These are phyloP conservation scores for Cutaneotrichosporon sp. DNA, from an alignment of 1,284 basidiomycete genomes.

Conservation along the genomic window DNA sequence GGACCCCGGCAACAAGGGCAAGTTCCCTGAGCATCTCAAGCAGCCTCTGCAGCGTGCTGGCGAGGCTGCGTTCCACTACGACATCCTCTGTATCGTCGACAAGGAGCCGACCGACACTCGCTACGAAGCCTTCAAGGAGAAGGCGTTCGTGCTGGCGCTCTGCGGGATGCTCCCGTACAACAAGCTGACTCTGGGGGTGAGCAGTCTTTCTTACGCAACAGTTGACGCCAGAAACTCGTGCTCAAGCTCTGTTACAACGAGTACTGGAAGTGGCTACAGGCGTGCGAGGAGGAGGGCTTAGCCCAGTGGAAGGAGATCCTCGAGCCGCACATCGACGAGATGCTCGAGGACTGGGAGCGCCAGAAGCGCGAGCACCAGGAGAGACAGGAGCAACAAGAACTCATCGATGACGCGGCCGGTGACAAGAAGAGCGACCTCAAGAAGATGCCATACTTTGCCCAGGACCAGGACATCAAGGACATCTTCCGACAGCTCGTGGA, in stretches of 20 bases:
- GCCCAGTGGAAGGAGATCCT: conserved; percentile 29
- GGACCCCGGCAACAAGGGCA: conserved; percentile 64
- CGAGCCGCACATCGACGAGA: conserved; percentile 20
- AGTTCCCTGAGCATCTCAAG: conserved; percentile 82
- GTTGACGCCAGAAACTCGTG: conserved; percentile 43
- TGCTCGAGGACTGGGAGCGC: conserved; percentile 17
- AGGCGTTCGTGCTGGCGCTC: conserved; percentile 38
- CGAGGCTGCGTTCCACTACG: conserved; percentile 73
- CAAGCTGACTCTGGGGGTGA: conserved; percentile 48
- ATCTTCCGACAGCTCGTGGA: conserved; percentile 46
- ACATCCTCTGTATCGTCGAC: conserved; percentile 33
- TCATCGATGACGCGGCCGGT: neutral
- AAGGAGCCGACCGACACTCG: conserved; percentile 24
- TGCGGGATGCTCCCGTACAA: conserved; percentile 49
- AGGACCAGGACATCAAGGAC: conserved; percentile 18
- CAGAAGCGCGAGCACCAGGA: conserved; percentile 11
- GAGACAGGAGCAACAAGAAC: neutral
- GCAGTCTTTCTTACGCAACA: conserved; percentile 7
- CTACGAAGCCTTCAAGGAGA: conserved; percentile 26
- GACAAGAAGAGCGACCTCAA: conserved; percentile 12
- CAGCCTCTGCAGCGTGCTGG: conserved; percentile 71
- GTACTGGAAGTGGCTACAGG: conserved; percentile 38
- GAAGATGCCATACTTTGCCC: conserved; percentile 5
- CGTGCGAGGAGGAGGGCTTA: conserved; percentile 35
- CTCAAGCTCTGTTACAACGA: conserved; percentile 35